phyloP scores from a whole-genome alignment of 495 filamentous ascomycete species.

The Bacidia rubella region DNA sequence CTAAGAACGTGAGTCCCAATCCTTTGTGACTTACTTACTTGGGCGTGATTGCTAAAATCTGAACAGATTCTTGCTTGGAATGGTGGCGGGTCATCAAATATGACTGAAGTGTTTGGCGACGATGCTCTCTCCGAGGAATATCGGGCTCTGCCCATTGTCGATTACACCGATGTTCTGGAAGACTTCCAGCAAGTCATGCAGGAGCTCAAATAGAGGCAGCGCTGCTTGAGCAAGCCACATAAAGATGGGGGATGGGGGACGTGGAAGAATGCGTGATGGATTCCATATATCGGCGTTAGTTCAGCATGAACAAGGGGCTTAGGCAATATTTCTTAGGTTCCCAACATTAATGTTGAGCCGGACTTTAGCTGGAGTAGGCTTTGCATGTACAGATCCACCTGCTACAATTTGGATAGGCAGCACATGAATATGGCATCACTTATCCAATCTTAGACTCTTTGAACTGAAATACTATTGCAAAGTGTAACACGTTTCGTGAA shows the following conservation, averaged over 20 bases:
- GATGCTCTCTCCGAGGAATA: not conserved
- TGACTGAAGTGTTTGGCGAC: conserved; percentile 56
- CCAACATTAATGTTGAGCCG: too few relatives aligned
- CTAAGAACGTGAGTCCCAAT: conserved; percentile 50
- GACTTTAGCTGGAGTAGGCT: too few relatives aligned
- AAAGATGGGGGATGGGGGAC: not conserved
- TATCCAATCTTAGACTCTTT: too few relatives aligned
- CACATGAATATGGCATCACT: too few relatives aligned
- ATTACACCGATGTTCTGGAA: not conserved
- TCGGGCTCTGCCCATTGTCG: not conserved
- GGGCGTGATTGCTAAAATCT: conserved; percentile 28
- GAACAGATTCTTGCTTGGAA: conserved; percentile 86
- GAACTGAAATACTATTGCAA: too few relatives aligned
- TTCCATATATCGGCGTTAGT: not conserved
- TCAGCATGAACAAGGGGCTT: too few relatives aligned
- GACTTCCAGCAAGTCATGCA: not conserved
- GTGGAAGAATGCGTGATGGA: not conserved
- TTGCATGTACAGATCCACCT: too few relatives aligned
- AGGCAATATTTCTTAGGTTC: too few relatives aligned
- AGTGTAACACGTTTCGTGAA: too few relatives aligned
- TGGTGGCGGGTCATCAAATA: conserved; percentile 88
- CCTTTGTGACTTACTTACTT: not conserved
- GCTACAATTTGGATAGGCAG: too few relatives aligned
- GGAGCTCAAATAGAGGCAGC: not conserved
- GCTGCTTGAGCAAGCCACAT: not conserved